phyloP scores from a whole-genome alignment of 73 alveolate genomes.

The Symbiodinium pilosum region DNA sequence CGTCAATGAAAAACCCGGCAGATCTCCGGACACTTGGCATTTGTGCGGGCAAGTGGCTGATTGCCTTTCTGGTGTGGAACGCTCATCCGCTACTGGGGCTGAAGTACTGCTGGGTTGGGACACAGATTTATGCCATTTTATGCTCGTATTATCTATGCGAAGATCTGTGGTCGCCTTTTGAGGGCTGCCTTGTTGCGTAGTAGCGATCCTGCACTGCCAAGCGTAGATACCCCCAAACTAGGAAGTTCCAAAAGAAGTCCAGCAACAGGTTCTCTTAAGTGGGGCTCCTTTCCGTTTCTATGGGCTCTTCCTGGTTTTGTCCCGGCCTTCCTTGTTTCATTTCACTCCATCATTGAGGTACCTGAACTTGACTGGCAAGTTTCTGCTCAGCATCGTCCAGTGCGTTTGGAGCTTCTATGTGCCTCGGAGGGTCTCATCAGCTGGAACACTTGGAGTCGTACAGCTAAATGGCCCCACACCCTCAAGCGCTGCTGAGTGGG shows the following conservation, averaged over 20 bases:
- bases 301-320: too few species aligned
- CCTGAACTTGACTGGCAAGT: slow-evolving; percentile 37
- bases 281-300: too few species aligned
- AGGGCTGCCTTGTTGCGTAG: too few species aligned
- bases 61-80: slow-evolving; percentile 53
- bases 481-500: neutral
- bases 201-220: too few species aligned
- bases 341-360: neutral
- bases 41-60: slow-evolving; percentile 85
- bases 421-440: neutral
- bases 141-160: neutral
- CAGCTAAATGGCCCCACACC: neutral
- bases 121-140: neutral
- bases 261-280: too few species aligned
- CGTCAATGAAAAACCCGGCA: slow-evolving; percentile 68
- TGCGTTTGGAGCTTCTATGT: slow-evolving; percentile 84
- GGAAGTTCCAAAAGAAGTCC: too few species aligned
- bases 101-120: neutral
- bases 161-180: too few species aligned
- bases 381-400: slow-evolving; percentile 50
- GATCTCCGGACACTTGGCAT: slow-evolving; percentile 86
- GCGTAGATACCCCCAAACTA: too few species aligned
- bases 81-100: slow-evolving; percentile 28
- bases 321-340: too few species aligned
- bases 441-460: neutral